phyloP scores from a whole-genome alignment of 306 rosid genomes.

The Lathyrus sativus region DNA sequence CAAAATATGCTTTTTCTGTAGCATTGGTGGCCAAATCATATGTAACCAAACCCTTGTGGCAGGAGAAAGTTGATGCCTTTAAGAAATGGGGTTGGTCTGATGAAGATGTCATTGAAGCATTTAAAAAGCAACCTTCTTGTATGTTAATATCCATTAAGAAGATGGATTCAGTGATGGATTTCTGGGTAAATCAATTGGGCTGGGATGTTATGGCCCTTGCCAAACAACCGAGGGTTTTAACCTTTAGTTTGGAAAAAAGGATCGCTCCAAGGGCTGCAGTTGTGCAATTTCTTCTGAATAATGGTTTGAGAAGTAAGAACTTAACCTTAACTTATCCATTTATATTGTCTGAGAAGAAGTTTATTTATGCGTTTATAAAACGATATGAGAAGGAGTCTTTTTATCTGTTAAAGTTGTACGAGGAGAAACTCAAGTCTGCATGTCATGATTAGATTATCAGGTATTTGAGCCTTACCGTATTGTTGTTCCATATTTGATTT shows the following conservation, averaged over 20 bases:
- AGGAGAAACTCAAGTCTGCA: neutral
- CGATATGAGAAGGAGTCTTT: neutral
- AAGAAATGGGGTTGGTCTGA: conserved; percentile 15
- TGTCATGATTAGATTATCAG: too few species aligned
- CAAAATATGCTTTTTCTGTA: neutral
- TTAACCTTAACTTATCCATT: neutral
- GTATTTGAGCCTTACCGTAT: too few species aligned
- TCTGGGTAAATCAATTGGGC: conserved; percentile 48
- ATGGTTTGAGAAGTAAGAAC: conserved; percentile 41
- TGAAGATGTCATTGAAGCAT: conserved; percentile 36
- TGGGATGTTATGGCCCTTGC: conserved; percentile 1
- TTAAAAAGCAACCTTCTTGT: conserved; percentile 41
- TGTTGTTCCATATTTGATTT: too few species aligned
- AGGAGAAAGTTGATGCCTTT: neutral
- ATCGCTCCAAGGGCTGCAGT: conserved; percentile 50
- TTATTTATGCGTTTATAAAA: neutral
- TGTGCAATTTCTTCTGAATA: conserved; percentile 34
- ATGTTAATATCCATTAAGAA: conserved; percentile 47
- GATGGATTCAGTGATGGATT: conserved; percentile 42
- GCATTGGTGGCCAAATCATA: neutral
- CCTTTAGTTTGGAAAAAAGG: conserved; percentile 50
- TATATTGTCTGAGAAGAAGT: neutral
- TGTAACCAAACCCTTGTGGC: neutral
- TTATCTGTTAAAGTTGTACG: neutral
- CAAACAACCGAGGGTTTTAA: conserved; percentile 7